Base-by-base conservation (phyloP, 23 red algal genomes). In the Agarophyton chilense region DNA sequence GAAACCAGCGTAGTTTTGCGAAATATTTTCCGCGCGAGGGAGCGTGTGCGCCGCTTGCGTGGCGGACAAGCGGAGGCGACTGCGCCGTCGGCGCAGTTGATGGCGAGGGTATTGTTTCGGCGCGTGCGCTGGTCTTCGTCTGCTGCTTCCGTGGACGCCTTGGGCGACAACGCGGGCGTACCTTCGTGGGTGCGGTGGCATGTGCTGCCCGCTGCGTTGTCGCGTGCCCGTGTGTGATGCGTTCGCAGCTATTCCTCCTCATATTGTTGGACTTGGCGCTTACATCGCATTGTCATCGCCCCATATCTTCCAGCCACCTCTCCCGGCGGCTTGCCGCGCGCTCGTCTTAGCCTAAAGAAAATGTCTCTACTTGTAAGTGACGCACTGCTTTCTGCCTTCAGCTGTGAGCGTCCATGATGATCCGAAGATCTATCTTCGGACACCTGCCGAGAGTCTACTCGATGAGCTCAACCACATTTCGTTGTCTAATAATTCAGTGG, bases 401-500 rank as follows among this genome's bases (percentile, higher is more conserved):
- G 10, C 56, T 14, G 4, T 1, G 2, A 7, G 36, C 24, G 77
- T 43, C 77, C 6, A 60, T 80, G 77, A 80, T 80, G 77, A 55
- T 80, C 77, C 77, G 77, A 80, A 80, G 77, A 8, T 31, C 22
- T 24, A 80, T 80, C 77, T 80, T 80, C 77, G 77, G 77, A 80
- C 77, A 80, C 77, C 77, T 80, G 77, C 77, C 35, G 77, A 80
- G 77, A 58, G 77, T 61, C 29, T 56, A 24, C 54, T 80, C 77
- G 9, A 61, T 80, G 77, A 80, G 77, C 77, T 80, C 77, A 80
- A 80, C 77, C 77, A 58, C 54, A 16, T 80, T 80, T 80, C 77
- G 77, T 80, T 80, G 77, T 80, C 77, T 80, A 58, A 80, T 80
- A 74, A 49, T 65, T 36, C 29, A 33, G 60, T 65, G 60, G 60